Base-by-base conservation (phyloP, 345 rosid genomes). In the Salix viminalis region DNA sequence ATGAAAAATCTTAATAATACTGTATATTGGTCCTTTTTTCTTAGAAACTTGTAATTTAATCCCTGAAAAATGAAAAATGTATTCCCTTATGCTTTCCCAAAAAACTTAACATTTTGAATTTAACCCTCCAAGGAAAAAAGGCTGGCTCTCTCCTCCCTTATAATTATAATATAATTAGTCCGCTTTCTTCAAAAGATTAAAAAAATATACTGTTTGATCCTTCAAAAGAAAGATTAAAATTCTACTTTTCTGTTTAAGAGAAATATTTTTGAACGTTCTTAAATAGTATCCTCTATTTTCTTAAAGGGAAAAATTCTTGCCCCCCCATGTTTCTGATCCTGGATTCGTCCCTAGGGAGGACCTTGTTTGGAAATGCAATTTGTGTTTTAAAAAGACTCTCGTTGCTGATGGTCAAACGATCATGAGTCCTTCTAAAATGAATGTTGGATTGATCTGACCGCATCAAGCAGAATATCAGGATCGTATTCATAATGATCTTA, bases 401-500 rank as follows among this genome's bases (percentile, higher is more conserved):
- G 48, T 30, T 11, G 13, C 14, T 32, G 8, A 26, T 23, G 24
- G 62, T 71, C 65, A 34, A 71, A 64, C 39, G 19, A 36, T 61
- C 9, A 41, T 10, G 46, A 70, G 24, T 16, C 74, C 41, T 71
- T 65, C 2, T 48, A 46, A 54, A 60, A 69, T 30, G 24, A 24
- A 39, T 13, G 15, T 6, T 56, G 60, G 23, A 73, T 42, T 58
- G 65, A 67, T 69, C 18, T n/a, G 65, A 54, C 65, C 66, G 23
- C 82, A 69, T n/a, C 67, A 69, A 24, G 82, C 71, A 75, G 75
- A 70, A 46, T 36, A 58, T 44, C 46, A 34, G 74, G 82, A 68
- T 28, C 37, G 37, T 34, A 34, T 34, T 34, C 77, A 79, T n/a
- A 18, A 54, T 80, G 83, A 67, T 72, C 39, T 69, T 77, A 61